Percentiles rank a stretch among this genome's conserved stretches.
These are phyloP conservation scores for Colletotrichum filicis DNA, from an alignment of 2,329 filamentous ascomycete species.

Conservation along the genomic window DNA sequence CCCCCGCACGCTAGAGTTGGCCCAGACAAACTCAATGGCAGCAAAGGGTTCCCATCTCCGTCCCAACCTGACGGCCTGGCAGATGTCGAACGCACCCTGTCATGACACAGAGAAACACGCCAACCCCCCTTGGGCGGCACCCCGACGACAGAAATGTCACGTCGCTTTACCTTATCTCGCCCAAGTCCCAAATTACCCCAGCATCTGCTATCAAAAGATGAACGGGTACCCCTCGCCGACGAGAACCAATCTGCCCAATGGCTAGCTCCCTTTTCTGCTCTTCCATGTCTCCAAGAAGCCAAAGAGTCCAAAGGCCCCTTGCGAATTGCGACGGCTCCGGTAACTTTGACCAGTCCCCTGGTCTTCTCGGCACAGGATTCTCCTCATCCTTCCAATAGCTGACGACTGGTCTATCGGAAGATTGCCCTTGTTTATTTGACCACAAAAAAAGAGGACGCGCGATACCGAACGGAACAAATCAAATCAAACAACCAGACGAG, in stretches of 20 bases:
- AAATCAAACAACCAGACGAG: conserved; percentile 7
- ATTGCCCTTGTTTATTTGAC: neutral
- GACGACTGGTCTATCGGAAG: neutral
- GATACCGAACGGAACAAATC: conserved; percentile 6
- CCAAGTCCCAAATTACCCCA: neutral
- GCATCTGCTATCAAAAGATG: neutral
- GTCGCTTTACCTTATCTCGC: neutral
- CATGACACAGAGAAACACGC: neutral
- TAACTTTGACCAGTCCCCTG: neutral
- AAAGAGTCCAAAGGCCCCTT: neutral
- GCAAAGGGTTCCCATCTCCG: neutral
- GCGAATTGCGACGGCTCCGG: neutral
- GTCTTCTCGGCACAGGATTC: neutral
- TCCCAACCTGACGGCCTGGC: conserved; percentile 1
- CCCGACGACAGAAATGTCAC: neutral
- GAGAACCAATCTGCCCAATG: neutral
- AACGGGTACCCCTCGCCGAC: neutral
- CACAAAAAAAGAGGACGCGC: neutral
- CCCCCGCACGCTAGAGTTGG: conserved; percentile 2
- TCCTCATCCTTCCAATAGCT: neutral
- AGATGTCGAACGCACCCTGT: neutral
- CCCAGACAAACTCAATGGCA: conserved; percentile 12
- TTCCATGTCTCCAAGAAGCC: neutral
- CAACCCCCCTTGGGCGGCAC: neutral
- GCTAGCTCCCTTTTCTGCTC: neutral